Evolutionary conservation across 371 early-diverging fungal species (phyloP).

Genomic region (Sporodiniella umbellata): DNA sequence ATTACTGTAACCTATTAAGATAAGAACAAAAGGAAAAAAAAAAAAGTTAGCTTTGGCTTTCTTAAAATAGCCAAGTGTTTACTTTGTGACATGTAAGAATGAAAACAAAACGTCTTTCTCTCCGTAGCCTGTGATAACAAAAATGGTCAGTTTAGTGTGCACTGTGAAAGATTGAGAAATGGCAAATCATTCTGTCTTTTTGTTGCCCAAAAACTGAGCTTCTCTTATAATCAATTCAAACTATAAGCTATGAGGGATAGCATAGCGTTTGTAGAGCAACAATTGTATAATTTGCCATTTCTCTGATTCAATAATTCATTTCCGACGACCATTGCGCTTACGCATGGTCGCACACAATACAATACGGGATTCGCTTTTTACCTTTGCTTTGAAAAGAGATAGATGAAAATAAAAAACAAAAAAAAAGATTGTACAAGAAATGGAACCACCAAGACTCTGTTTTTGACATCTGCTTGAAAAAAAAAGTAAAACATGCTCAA

Average conservation of each 20-base stretch:
- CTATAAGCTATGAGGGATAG: no score
- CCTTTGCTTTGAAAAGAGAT: not conserved
- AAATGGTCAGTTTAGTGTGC: not conserved
- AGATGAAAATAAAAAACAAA: not conserved
- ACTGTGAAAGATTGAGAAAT: not conserved
- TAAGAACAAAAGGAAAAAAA: no score
- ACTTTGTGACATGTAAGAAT: constrained; percentile 23
- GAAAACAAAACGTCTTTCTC: not conserved
- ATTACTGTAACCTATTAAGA: constrained; percentile 8
- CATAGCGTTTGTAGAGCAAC: not conserved
- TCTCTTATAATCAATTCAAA: no score
- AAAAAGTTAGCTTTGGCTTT: not conserved
- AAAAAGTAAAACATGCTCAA: constrained; percentile 5
- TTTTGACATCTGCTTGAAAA: not conserved
- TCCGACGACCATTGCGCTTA: constrained; percentile 17
- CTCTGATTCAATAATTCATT: constrained; percentile 11
- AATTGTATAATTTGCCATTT: constrained; percentile 3
- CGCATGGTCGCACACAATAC: constrained; percentile 18
- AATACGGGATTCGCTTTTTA: constrained; percentile 9
- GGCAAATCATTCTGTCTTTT: not conserved
- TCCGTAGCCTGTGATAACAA: not conserved
- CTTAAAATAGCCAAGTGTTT: not conserved
- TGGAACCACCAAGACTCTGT: not conserved
- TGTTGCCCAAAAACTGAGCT: not conserved
- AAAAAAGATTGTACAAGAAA: not conserved